phyloP scores from a whole-genome alignment of 202 grass and related monocot species.

The Bolboschoenoplectus hybrid region DNA sequence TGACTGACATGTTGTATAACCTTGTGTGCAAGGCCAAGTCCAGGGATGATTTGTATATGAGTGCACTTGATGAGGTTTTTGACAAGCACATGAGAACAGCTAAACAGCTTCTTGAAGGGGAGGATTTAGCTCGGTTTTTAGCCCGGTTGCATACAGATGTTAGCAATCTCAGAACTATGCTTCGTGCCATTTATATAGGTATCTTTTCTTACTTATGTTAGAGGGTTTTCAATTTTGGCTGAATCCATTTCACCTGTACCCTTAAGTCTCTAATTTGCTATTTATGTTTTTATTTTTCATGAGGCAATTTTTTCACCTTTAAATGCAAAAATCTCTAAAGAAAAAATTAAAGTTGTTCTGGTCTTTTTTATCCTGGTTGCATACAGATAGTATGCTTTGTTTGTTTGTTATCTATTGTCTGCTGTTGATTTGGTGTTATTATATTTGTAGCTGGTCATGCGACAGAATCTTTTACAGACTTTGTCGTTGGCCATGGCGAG shows the following conservation, averaged over 20 bases:
- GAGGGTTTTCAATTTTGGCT: conserved; percentile 6
- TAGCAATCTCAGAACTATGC: conserved; percentile 90
- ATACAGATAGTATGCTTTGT: background rate
- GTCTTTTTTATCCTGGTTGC: background rate
- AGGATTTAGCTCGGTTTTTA: conserved; percentile 87
- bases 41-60: conserved; percentile 80
- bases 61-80: conserved; percentile 73
- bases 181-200: conserved; percentile 97
- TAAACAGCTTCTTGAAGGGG: conserved; percentile 84
- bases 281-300: background rate
- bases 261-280: conserved; percentile 17
- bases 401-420: conserved; percentile 20
- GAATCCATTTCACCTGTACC: background rate
- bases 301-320: background rate
- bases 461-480: conserved; percentile 97
- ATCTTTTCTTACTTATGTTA: background rate
- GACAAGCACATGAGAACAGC: conserved; percentile 88
- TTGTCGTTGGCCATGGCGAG: conserved; percentile 94
- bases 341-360: background rate
- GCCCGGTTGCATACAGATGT: conserved; percentile 74
- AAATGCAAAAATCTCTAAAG: background rate
- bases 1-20: conserved; percentile 96
- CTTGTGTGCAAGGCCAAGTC: conserved; percentile 88
- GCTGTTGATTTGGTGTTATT: conserved; percentile 25
- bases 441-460: conserved; percentile 89